Evolutionary conservation across 345 rosid species (phyloP).

Genomic region (Hibiscus trionum): DNA sequence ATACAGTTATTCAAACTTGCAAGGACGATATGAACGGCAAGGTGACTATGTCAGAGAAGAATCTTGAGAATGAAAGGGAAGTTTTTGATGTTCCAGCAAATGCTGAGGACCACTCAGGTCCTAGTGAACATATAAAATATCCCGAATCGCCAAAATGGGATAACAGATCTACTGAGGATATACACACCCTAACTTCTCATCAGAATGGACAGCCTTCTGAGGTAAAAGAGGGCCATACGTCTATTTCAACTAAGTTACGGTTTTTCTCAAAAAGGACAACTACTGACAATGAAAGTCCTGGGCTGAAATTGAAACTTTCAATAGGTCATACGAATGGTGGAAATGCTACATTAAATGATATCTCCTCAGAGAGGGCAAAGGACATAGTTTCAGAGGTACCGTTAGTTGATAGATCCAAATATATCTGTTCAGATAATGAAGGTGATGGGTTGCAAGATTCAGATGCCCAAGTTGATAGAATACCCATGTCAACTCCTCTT

Average conservation of each 20-base stretch:
- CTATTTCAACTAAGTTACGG: constrained; percentile 38
- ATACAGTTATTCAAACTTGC: constrained; percentile 11
- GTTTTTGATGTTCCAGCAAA: constrained; percentile 26
- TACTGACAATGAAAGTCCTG: constrained; percentile 32
- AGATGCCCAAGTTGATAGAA: constrained; percentile 27
- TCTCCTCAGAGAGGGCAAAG: constrained; percentile 26
- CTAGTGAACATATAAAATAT: constrained; percentile 12
- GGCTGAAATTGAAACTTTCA: constrained; percentile 23
- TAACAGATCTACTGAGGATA: constrained; percentile 25
- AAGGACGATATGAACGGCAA: constrained; percentile 14
- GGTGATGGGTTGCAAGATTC: constrained; percentile 26
- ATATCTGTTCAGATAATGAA: constrained; percentile 21
- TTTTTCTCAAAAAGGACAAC: constrained; percentile 33
- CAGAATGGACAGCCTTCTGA: constrained; percentile 26
- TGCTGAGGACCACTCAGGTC: constrained; percentile 20
- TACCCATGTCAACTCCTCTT: constrained; percentile 23
- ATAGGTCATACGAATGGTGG: constrained; percentile 26
- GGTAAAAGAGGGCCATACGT: constrained; percentile 31
- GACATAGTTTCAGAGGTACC: constrained; percentile 24
- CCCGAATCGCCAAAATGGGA: constrained; percentile 29
- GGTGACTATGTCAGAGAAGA: constrained; percentile 13
- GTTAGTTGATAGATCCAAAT: constrained; percentile 18
- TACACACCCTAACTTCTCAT: constrained; percentile 12
- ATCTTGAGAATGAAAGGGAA: constrained; percentile 19
- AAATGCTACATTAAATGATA: constrained; percentile 21